Evolutionary conservation across 2,329 filamentous ascomycete species (phyloP).

Genomic region (Calonectria henricotiae): DNA sequence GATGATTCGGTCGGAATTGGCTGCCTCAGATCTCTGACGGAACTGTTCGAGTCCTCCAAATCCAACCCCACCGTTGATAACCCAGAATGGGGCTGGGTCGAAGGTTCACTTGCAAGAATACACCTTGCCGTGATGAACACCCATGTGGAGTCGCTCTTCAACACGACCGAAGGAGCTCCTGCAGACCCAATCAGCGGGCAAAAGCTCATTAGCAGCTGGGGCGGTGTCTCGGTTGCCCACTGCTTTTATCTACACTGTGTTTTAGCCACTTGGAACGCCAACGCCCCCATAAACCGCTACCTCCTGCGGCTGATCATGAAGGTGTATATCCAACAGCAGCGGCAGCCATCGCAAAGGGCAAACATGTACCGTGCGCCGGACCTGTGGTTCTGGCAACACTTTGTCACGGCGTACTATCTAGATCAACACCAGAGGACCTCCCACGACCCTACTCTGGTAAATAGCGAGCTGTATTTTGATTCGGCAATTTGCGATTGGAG

Average conservation of each 20-base stretch:
- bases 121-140: slow-evolving; percentile 3
- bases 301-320: slow-evolving; percentile 33
- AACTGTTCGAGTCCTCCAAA: not conserved
- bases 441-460: not conserved
- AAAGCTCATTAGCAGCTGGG: slow-evolving; percentile 11
- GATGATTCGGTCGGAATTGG: slow-evolving; percentile 5
- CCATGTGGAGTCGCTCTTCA: slow-evolving; percentile 5
- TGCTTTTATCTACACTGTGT: slow-evolving; percentile 44
- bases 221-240: slow-evolving; percentile 37
- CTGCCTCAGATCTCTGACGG: not conserved
- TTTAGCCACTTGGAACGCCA: slow-evolving; percentile 37
- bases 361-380: slow-evolving; percentile 14
- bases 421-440: not conserved
- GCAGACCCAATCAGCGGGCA: not conserved
- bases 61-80: not conserved
- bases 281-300: slow-evolving; percentile 28
- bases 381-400: slow-evolving; percentile 49
- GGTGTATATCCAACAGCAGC: slow-evolving; percentile 24
- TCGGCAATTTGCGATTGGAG: not conserved
- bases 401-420: slow-evolving; percentile 35
- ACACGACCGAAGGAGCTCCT: not conserved
- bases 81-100: slow-evolving; percentile 7
- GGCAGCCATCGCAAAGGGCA: not conserved
- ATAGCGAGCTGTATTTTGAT: not conserved
- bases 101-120: not conserved